phyloP scores from a whole-genome alignment of 1,139 yeast species.

The Geotrichum siamense region DNA sequence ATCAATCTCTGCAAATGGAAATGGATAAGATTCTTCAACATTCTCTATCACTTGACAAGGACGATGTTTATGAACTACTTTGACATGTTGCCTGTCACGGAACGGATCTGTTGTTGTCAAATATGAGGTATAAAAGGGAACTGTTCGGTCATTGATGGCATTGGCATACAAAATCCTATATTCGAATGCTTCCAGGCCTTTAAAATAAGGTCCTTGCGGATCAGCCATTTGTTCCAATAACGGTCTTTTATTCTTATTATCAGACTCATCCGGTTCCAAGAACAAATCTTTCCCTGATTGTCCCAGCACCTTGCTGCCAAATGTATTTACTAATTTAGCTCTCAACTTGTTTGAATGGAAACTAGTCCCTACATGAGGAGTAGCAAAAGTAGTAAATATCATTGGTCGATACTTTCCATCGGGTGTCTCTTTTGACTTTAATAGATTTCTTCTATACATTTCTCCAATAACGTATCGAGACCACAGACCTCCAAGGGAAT shows the following conservation, averaged over 20 bases:
- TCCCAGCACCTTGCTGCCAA: slow-evolving; percentile 64
- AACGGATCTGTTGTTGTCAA: slow-evolving; percentile 46
- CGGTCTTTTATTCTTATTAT: slow-evolving; percentile 18
- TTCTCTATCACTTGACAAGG: slow-evolving; percentile 11
- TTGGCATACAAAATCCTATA: slow-evolving; percentile 61
- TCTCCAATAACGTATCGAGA: slow-evolving; percentile 62
- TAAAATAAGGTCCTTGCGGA: slow-evolving; percentile 44
- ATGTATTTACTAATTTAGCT: slow-evolving; percentile 44
- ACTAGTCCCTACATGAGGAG: slow-evolving; percentile 79
- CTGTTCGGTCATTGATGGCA: slow-evolving; percentile 64
- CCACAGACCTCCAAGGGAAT: slow-evolving; percentile 49
- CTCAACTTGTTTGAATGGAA: slow-evolving; percentile 38
- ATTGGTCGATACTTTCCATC: slow-evolving; percentile 12
- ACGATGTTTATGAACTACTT: slow-evolving; percentile 17
- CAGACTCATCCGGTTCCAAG: slow-evolving; percentile 42
- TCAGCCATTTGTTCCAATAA: slow-evolving; percentile 48
- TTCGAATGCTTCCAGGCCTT: slow-evolving; percentile 53
- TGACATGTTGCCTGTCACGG: slow-evolving; percentile 25
- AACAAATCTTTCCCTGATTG: slow-evolving; percentile 70
- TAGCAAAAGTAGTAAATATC: slow-evolving; percentile 67
- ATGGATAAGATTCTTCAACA: slow-evolving; percentile 14
- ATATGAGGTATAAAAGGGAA: slow-evolving; percentile 49
- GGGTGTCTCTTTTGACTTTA: slow-evolving; percentile 8
- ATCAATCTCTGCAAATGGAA: slow-evolving; percentile 25
- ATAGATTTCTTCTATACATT: slow-evolving; percentile 1